Evolutionary conservation across 2,329 filamentous ascomycete species (phyloP), one percentile per base, ranked within the genome.

Genomic region (Microsporum canis): DNA sequence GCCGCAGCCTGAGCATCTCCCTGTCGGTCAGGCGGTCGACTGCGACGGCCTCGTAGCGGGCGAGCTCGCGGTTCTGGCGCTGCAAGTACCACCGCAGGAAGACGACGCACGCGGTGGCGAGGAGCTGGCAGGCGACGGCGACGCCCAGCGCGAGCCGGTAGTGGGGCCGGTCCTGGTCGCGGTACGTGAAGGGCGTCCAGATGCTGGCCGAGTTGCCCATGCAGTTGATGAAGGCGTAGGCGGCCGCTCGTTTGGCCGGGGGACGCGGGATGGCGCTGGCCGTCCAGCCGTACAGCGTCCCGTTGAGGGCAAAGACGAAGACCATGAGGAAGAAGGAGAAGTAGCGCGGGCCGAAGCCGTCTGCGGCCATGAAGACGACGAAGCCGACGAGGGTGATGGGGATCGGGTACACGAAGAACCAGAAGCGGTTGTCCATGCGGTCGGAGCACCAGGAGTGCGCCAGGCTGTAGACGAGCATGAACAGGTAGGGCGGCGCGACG

Each of bases 221-320:
- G 1, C 78, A 76, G 65, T 83, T 83, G 71, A 83, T 81, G 55
- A 82, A 78, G 0, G 80, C 80, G 56, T 79, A 77, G 0, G 80
- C 79, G 0, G 79, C 80, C 1, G 80, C 80, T 47, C 80, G 77
- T 68, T 83, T 83, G 1, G 79, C 80, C 0, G 80, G 78, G 0
- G 80, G 80, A 0, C 80, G 76, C 0, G 79, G 76, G 34, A 83
- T 76, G 1, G 77, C 75, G 39, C 75, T 77, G 1, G 77, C 76
- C 58, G 82, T 79, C 80, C 80, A 81, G 3, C 75, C 73, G 63
- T 73, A 77, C 10, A 74, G 63, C 3, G 78, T 81, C 38, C 77
- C 78, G 71, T 81, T 80, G 69, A 79, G 79, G 14, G 78, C 76
- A 65, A 83, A 83, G 61, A 83, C 76, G 65, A 83, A 81, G 64